Percentiles rank a stretch among this genome's conserved stretches.
phyloP scores from a whole-genome alignment of 805 yeast genomes.

The Yamadazyma takamatsuzukensis region DNA sequence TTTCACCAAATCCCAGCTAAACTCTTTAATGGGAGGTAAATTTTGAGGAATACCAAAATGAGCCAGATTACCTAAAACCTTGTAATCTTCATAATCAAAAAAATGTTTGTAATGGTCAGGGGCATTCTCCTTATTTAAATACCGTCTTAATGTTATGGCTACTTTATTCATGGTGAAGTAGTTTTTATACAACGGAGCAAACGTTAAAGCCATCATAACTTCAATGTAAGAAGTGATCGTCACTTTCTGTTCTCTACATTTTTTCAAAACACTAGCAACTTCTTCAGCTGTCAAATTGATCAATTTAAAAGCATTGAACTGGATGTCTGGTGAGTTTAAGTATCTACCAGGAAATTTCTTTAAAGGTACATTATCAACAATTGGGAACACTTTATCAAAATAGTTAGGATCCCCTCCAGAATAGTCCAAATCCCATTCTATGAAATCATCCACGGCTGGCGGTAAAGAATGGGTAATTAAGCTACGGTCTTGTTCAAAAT shows the following conservation, averaged over 20 bases:
- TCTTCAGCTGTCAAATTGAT: constrained; percentile 24
- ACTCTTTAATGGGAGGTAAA: constrained; percentile 26
- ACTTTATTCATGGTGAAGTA: constrained; percentile 21
- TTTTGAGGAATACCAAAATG: constrained; percentile 28
- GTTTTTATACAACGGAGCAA: constrained; percentile 26
- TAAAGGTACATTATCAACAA: too few relatives aligned
- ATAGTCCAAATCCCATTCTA: constrained; percentile 23
- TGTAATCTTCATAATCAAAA: constrained; percentile 16
- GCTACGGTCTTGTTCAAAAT: constrained; percentile 16
- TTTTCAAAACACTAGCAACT: constrained; percentile 18
- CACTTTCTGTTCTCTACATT: constrained; percentile 26
- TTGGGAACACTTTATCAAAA: constrained; percentile 6
- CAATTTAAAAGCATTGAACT: constrained; percentile 10
- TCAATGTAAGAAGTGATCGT: constrained; percentile 32
- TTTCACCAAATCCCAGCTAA: constrained; percentile 31
- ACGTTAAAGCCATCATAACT: constrained; percentile 21
- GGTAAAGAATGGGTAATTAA: constrained; percentile 26
- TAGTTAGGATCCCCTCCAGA: constrained; percentile 14
- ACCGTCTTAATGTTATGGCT: constrained; percentile 34
- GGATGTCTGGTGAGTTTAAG: constrained; percentile 2
- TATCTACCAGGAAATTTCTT: constrained; percentile 10
- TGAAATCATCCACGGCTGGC: constrained; percentile 28
- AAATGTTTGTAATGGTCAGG: constrained; percentile 15
- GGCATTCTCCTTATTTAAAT: constrained; percentile 12
- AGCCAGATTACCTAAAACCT: constrained; percentile 31